Conservation (phyloP, 2,329 filamentous ascomycete species). For the Claviceps humidiphila region DNA sequence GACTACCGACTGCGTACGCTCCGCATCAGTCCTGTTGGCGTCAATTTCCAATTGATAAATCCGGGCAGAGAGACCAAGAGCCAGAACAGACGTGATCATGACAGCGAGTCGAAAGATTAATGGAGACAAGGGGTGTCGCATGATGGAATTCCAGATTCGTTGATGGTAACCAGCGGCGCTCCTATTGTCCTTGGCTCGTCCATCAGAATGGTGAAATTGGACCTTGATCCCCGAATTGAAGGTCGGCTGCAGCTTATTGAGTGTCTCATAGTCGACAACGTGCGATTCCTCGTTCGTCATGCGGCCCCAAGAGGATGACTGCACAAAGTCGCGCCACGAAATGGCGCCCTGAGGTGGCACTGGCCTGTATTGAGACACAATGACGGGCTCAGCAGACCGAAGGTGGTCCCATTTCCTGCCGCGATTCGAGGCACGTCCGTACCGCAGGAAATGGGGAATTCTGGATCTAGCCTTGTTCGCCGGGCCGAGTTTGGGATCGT, state of each 20-base stretch:
- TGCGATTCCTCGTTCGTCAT: constrained; percentile 33
- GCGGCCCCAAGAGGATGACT: constrained; percentile 39
- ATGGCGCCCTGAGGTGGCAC: constrained; percentile 26
- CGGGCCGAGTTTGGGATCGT: constrained; percentile 24
- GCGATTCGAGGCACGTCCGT: constrained; percentile 30
- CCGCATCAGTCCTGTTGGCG: constrained; percentile 28
- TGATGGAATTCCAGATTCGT: constrained; percentile 52
- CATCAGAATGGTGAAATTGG: constrained; percentile 14
- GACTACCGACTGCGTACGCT: constrained; percentile 70
- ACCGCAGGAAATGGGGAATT: constrained; percentile 33
- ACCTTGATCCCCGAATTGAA: constrained; percentile 28
- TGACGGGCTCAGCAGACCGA: constrained; percentile 44
- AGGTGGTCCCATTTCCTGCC: constrained; percentile 48
- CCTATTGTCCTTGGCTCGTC: constrained; percentile 15
- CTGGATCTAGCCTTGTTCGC: constrained; percentile 20
- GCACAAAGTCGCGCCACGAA: constrained; percentile 40
- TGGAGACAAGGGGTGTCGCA: constrained; percentile 76
- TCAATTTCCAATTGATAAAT: constrained; percentile 52
- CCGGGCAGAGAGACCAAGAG: constrained; percentile 62
- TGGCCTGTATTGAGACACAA: constrained; percentile 36
- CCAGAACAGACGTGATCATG: constrained; percentile 68
- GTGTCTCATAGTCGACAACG: constrained; percentile 31
- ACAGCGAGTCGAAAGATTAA: constrained; percentile 71
- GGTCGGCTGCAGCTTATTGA: constrained; percentile 33
- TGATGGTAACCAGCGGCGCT: constrained; percentile 28